phyloP scores from a whole-genome alignment of 345 rosid species.

The Euclidium syriacum region DNA sequence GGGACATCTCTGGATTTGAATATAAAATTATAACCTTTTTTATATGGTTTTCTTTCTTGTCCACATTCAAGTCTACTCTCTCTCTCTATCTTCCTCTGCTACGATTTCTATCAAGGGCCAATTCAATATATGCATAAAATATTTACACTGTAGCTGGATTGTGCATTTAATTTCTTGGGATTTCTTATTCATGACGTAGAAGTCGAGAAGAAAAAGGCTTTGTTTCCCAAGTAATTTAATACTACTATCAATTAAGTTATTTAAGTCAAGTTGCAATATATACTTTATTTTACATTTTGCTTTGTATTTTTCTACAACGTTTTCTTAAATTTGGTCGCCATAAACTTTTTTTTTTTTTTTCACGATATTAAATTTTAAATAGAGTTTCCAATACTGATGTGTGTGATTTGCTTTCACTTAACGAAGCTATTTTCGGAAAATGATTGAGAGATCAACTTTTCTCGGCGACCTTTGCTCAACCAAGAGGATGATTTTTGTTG shows the following conservation, averaged over 20 bases:
- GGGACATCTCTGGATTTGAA: constrained; percentile 11
- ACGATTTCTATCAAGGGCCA: neutral
- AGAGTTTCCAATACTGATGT: too few species aligned
- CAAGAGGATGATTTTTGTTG: too few species aligned
- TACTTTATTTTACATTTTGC: too few species aligned
- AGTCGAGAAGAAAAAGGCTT: neutral
- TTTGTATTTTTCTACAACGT: too few species aligned
- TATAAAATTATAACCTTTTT: neutral
- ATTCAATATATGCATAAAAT: constrained; percentile 13
- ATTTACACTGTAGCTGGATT: constrained; percentile 7
- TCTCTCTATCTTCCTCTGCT: neutral
- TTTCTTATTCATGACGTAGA: constrained; percentile 9
- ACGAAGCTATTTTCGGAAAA: too few species aligned
- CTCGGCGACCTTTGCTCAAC: too few species aligned
- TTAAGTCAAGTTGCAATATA: too few species aligned
- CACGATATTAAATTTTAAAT: too few species aligned
- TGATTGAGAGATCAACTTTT: too few species aligned
- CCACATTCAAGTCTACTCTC: constrained; percentile 4
- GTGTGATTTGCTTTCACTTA: too few species aligned
- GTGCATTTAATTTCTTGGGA: constrained; percentile 13
- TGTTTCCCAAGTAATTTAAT: neutral
- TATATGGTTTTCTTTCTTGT: neutral
- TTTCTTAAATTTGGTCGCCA: too few species aligned
- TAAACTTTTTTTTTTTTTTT: too few species aligned
- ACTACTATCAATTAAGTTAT: neutral